Evolutionary conservation across 371 early-diverging fungal genomes (phyloP), one percentile per base, ranked within the genome.

Genomic region (Mortierella sp.): DNA sequence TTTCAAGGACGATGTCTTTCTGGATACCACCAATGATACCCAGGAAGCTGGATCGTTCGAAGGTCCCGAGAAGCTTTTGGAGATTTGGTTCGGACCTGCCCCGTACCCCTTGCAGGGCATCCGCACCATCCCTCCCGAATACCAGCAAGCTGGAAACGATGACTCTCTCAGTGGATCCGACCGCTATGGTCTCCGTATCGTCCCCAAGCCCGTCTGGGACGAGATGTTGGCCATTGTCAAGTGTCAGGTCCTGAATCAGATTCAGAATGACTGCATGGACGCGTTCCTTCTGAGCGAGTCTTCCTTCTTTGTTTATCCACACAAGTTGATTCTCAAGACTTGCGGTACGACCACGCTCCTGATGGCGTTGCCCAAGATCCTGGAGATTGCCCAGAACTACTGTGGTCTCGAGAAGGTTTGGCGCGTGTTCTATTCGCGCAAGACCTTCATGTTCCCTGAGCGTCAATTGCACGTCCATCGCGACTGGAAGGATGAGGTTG

Each of bases 11-110:
- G 74, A 73, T n/a, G 57, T 57, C 45, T 73, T 73, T 60, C 44
- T 73, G 56, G 74, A 73, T 31, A 73, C 74, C 31, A 67, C 67
- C 50, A 67, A 73, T 49, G 74, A 73, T 29, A 60, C 50, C 37
- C 74, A 73, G 67, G 74, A 73, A 39, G 67, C 74, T 50, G 74
- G 74, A 55, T 73, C 74, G 59, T 93, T 93, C 70, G 93, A 97
- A 81, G 98, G 98, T 24, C 96, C 98, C 57, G 98, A 97, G 78
- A 97, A 97, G 81, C 86, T 97, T n/a, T 80, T 97, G 56, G 98
- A 97, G 72, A 88, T 97, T 63, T 96, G 96, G 96, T 97, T 97
- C 78, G 80, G 85, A 9, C 83, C 85, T 37, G 81, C 85, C 16
- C 72, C 82, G 13, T 70, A 81, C 40, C 67, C 40, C 41, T 79